These are phyloP conservation scores for Sclerotinia minor DNA, from an alignment of 2,329 filamentous ascomycete species.

Conservation along the genomic window DNA sequence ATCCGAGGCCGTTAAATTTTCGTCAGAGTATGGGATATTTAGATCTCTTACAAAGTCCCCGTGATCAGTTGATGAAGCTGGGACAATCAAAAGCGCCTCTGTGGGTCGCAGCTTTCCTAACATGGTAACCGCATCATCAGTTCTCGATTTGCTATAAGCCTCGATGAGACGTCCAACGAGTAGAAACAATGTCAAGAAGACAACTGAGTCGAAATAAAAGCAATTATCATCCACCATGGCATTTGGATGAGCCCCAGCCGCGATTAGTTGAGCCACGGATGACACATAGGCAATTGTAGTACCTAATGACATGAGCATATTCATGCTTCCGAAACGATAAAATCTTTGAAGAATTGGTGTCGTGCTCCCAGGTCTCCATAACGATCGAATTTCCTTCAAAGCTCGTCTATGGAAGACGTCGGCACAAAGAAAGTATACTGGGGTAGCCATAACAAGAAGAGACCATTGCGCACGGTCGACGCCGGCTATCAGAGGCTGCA, in stretches of 20 bases:
- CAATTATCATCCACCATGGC: conserved; percentile 49
- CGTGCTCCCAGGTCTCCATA: conserved; percentile 76
- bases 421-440: conserved; percentile 82
- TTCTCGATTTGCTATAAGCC: conserved; percentile 87
- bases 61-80: conserved; percentile 33
- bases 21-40: conserved; percentile 48
- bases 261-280: conserved; percentile 75
- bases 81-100: conserved; percentile 68
- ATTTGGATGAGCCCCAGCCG: conserved; percentile 51
- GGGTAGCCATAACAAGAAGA: conserved; percentile 78
- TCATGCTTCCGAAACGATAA: conserved; percentile 96
- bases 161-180: conserved; percentile 75
- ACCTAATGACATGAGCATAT: conserved; percentile 85
- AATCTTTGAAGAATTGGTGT: conserved; percentile 74
- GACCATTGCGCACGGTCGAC: conserved; percentile 77
- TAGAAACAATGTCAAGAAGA: conserved; percentile 87
- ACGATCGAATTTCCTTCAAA: conserved; percentile 71
- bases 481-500: conserved; percentile 70
- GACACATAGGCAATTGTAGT: conserved; percentile 86
- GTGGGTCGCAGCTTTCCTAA: conserved; percentile 76
- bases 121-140: conserved; percentile 80
- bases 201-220: conserved; percentile 89
- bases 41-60: conserved; percentile 45
- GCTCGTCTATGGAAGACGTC: conserved; percentile 81
- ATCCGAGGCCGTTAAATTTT: conserved; percentile 15